phyloP scores from a whole-genome alignment of 2,329 filamentous ascomycete species.

The Aaosphaeria arxii region DNA sequence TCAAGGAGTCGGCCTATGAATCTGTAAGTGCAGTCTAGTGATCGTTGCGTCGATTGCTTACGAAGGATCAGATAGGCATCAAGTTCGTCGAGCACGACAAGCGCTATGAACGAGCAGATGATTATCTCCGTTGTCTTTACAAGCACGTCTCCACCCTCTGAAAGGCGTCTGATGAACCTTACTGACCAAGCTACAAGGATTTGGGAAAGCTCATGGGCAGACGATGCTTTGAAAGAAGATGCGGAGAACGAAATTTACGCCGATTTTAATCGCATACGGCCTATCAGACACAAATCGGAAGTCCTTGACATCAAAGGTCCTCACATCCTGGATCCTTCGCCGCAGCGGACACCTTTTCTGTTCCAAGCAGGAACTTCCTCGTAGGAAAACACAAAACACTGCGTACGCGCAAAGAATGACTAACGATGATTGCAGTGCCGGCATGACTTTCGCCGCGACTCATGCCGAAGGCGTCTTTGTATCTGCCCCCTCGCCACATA shows the following conservation, averaged over 20 bases:
- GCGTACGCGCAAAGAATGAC: not conserved
- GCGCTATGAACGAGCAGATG: conserved; percentile 63
- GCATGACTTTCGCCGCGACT: conserved; percentile 41
- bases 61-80: not conserved
- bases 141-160: conserved; percentile 40
- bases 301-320: conserved; percentile 63
- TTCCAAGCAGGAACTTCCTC: not conserved
- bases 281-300: conserved; percentile 59
- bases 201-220: conserved; percentile 62
- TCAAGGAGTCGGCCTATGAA: conserved; percentile 58
- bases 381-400: not conserved
- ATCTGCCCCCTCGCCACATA: conserved; percentile 59
- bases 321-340: conserved; percentile 63
- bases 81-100: conserved; percentile 56
- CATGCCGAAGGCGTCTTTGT: conserved; percentile 61
- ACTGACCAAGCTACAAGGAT: conserved; percentile 22
- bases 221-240: conserved; percentile 58
- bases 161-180: not conserved
- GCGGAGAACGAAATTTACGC: conserved; percentile 57
- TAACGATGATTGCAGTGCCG: conserved; percentile 40
- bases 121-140: conserved; percentile 65
- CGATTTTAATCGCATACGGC: conserved; percentile 54
- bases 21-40: conserved; percentile 1
- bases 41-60: not conserved
- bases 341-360: conserved; percentile 46